These are phyloP conservation scores for Ceratobasidium sp. DNA, from an alignment of 1,284 basidiomycete genomes.

Conservation along the genomic window DNA sequence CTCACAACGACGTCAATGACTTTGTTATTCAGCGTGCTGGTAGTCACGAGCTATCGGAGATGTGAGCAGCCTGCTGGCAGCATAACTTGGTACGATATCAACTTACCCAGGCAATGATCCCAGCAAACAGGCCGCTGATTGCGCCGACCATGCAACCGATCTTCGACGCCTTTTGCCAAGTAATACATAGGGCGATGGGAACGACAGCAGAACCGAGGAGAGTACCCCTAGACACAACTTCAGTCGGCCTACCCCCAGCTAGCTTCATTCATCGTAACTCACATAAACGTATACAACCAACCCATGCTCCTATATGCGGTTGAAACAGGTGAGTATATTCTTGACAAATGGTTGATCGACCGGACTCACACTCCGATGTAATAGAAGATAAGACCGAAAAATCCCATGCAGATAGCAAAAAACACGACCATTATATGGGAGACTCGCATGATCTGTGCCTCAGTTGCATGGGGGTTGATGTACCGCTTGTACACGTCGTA, in stretches of 20 bases:
- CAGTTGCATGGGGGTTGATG: slow-evolving; percentile 70
- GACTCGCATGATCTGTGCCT: slow-evolving; percentile 69
- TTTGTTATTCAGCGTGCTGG: slow-evolving; percentile 75
- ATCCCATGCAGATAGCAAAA: slow-evolving; percentile 83
- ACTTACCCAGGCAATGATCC: slow-evolving; percentile 73
- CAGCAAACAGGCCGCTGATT: slow-evolving; percentile 77
- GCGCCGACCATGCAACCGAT: slow-evolving; percentile 82
- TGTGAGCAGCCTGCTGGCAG: background rate
- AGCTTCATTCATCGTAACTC: slow-evolving; percentile 64
- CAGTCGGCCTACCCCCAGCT: background rate
- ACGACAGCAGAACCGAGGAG: slow-evolving; percentile 85
- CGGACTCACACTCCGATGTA: slow-evolving; percentile 78
- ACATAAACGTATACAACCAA: slow-evolving; percentile 69
- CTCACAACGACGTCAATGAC: slow-evolving; percentile 76
- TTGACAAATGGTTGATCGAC: background rate
- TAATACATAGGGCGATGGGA: slow-evolving; percentile 86
- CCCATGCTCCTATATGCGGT: slow-evolving; percentile 18
- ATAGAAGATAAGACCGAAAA: slow-evolving; percentile 88
- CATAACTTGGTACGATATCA: background rate
- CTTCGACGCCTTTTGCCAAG: slow-evolving; percentile 87
- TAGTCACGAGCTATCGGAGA: slow-evolving; percentile 76
- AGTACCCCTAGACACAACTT: slow-evolving; percentile 56
- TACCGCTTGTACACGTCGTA: slow-evolving; percentile 81
- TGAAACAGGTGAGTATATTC: background rate
- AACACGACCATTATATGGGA: slow-evolving; percentile 68